Conservation (phyloP, 768 basidiomycete genomes). For the Lentinula raphanica region DNA sequence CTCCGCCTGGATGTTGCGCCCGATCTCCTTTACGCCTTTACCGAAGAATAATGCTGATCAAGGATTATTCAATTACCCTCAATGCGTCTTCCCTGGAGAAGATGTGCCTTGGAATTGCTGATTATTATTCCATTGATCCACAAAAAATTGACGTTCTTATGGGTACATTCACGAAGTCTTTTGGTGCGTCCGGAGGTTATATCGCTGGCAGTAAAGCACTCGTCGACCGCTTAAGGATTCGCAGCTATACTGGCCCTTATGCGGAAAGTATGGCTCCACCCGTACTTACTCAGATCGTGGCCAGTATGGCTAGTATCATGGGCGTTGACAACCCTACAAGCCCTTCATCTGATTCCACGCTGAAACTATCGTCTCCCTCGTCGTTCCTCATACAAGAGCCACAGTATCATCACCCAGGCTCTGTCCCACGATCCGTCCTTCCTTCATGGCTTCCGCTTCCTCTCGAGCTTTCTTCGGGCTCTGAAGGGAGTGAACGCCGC, state of each 20-base stretch:
- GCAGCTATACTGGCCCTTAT: slow-evolving; percentile 78
- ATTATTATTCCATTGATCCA: slow-evolving; percentile 88
- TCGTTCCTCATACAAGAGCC: too few species aligned
- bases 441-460: too few species aligned
- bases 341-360: too few species aligned
- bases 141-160: slow-evolving; percentile 85
- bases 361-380: too few species aligned
- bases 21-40: too few species aligned
- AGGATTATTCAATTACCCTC: too few species aligned
- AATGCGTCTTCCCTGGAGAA: too few species aligned
- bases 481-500: slow-evolving; percentile 77
- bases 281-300: slow-evolving; percentile 84
- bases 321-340: too few species aligned
- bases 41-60: too few species aligned
- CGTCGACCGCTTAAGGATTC: slow-evolving; percentile 76
- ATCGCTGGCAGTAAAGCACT: slow-evolving; percentile 79
- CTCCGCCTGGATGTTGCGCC: too few species aligned
- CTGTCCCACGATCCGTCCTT: too few species aligned
- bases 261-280: slow-evolving; percentile 89
- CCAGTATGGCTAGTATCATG: slow-evolving; percentile 94
- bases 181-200: slow-evolving; percentile 93
- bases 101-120: slow-evolving; percentile 92
- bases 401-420: too few species aligned
- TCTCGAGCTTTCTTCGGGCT: slow-evolving; percentile 75
- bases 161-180: slow-evolving; percentile 98